Base-by-base conservation (phyloP, 345 rosid genomes). In the Gossypium bickii region DNA sequence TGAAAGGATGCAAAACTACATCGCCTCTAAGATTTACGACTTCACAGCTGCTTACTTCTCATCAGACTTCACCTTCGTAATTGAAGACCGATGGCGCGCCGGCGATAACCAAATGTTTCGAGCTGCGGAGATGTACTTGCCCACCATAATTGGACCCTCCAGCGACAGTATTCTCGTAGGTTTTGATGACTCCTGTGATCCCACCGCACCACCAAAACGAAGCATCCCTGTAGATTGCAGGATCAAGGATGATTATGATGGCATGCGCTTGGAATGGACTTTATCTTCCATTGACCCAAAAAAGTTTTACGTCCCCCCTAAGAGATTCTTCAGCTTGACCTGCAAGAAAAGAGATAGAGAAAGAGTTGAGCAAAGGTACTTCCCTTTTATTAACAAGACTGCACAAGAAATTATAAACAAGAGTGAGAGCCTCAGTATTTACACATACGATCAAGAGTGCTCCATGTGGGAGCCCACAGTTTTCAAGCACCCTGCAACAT, bases 61-160 rank as follows among this genome's bases (percentile, higher is more conserved):
- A 34, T 74, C 80, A 0, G 75, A 76, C 25, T 83, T 81, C 75
- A 78, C 79, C 18, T 80, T 78, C 48, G 4, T 81, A 3, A 81
- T 83, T 17, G 86, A 81, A 52, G 84, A 83, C 10, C 84, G 79
- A 7, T 83, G 84, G 84, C 65, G 76, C 7, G 86, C 86, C 4
- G 75, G 75, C 5, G 29, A 52, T n/a, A 83, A 79, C 67, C 80
- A 76, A 47, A 65, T 77, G 7, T 83, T 78, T 47, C 76, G 78
- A 2, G 83, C 83, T 0, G 58, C 59, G 1, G 80, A 83, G 73
- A 64, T 80, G 22, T 83, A 83, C 48, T 72, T 83, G 25, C 82
- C 86, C 0, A 80, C 83, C 18, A 70, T 10, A 25, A 49, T 78
- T 3, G 82, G 80, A 0, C 18, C 66, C 24, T 55, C 79, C 53